These are phyloP conservation scores for Acrocalymma vagum DNA, from an alignment of 2,329 filamentous ascomycete species.

Conservation along the genomic window DNA sequence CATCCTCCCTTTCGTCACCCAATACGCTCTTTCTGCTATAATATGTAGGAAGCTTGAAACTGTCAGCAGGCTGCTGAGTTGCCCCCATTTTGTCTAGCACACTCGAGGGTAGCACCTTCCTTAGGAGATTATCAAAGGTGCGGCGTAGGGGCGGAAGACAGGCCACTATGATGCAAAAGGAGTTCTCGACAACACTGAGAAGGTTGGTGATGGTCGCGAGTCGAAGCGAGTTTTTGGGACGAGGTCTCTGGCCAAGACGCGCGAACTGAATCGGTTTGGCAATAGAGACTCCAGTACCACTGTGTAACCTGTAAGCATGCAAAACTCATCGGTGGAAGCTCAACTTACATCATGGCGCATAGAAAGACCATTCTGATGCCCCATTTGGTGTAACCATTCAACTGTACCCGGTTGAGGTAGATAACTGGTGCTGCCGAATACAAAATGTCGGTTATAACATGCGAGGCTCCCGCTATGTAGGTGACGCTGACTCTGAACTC, in stretches of 20 bases:
- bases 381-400: constrained; percentile 10
- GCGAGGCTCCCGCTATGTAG: constrained; percentile 8
- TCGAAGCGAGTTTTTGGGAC: constrained; percentile 3
- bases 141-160: constrained; percentile 11
- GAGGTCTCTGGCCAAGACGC: neutral
- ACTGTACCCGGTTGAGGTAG: constrained; percentile 4
- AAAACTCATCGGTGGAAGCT: neutral
- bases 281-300: constrained; percentile 8
- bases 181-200: constrained; percentile 4
- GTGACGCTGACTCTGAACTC: constrained; percentile 2
- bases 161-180: constrained; percentile 9
- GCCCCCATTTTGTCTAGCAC: constrained; percentile 3
- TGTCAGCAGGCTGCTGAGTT: neutral
- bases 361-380: constrained; percentile 11
- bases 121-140: constrained; percentile 7
- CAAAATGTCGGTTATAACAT: constrained; percentile 11
- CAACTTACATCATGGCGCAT: constrained; percentile 10
- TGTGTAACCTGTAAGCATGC: neutral
- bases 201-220: constrained; percentile 5
- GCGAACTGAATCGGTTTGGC: constrained; percentile 9
- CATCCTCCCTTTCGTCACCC: too few relatives aligned
- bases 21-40: constrained; percentile 1
- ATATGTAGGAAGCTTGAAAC: constrained; percentile 2
- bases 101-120: constrained; percentile 1
- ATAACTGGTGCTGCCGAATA: constrained; percentile 11